Base-by-base conservation (phyloP, 1,139 yeast genomes). In the Candida sanyaensis region DNA sequence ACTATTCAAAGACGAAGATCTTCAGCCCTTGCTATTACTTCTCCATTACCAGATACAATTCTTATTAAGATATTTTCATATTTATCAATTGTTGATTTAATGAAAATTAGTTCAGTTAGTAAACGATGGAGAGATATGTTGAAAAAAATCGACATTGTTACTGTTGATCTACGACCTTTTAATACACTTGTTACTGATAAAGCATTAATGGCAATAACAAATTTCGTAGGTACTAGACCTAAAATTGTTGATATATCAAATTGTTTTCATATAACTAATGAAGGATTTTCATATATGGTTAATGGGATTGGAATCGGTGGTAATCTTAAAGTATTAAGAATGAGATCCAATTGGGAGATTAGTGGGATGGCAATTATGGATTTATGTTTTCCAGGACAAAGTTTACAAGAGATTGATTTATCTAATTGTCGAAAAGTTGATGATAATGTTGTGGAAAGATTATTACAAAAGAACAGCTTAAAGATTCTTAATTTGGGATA, bases 301-400 rank as follows among this genome's bases (percentile, higher is more conserved):
- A 84, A 83, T 57, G 88, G 84, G 53, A 78, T 86, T 50, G 92
- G 91, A 0, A 81, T 82, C 55, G 64, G 82, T 40, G 91, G 91
- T 6, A 72, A 73, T 33, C 75, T 87, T 43, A 71, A 71, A 46
- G 65, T 67, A 6, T 67, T 87, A 44, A 76, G 75, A 51, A 84
- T 87, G 89, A 75, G 73, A 49, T 82, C 88, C 27, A 85, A 81
- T 44, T 87, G 93, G 93, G 89, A 85, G 55, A 81, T 86, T 7
- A 80, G 86, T 52, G 88, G 90, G 3, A 82, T 84, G 88, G 88
- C 92, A 4, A 83, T 87, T 24, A 84, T 86, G 88, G 93, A 87
- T 61, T 64, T 87, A 43, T 78, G 89, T 1, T 84, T 80, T 2
- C 86, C 86, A 0, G 91, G 91, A 1, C 71, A 75, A 42, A 68